A percentile compares a stretch with the other conserved stretches of the same genome.
phyloP scores from a whole-genome alignment of 805 yeast genomes.

The Yarrowia osloensis region DNA sequence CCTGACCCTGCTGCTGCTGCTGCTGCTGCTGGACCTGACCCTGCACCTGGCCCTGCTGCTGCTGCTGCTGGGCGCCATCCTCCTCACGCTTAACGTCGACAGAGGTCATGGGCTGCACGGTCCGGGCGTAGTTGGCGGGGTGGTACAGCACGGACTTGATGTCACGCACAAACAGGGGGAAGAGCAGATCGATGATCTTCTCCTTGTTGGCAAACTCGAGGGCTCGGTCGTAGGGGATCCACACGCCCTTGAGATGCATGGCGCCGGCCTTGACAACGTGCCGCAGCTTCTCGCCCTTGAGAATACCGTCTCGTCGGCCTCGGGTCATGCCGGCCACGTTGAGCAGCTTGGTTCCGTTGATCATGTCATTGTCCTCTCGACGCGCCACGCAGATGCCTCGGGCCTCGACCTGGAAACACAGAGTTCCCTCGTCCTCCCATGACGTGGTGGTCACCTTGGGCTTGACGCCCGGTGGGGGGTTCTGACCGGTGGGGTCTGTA shows the following conservation, averaged over 20 bases:
- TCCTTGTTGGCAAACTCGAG: constrained; percentile 78
- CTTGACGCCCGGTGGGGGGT: constrained; percentile 47
- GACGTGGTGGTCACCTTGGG: constrained; percentile 77
- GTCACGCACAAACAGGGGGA: constrained; percentile 72
- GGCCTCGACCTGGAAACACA: constrained; percentile 84
- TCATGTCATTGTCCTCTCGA: constrained; percentile 82
- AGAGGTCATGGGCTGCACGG: constrained; percentile 42
- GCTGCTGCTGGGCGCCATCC: constrained; percentile 30
- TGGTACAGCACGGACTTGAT: constrained; percentile 45
- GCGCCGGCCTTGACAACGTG: constrained; percentile 85
- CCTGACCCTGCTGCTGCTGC: constrained; percentile 31
- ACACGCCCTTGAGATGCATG: constrained; percentile 85
- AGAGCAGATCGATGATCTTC: constrained; percentile 65
- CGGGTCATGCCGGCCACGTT: constrained; percentile 87
- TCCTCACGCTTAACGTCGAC: constrained; percentile 39
- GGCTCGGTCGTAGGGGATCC: constrained; percentile 88
- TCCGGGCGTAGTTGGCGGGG: constrained; percentile 41
- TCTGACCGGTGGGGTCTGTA: constrained; percentile 46
- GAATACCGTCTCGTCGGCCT: constrained; percentile 81
- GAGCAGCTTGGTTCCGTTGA: constrained; percentile 79
- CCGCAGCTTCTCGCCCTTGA: constrained; percentile 72
- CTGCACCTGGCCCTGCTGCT: constrained; percentile 28
- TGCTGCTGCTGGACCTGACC: constrained; percentile 32
- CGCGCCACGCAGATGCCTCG: constrained; percentile 78
- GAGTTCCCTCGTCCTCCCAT: constrained; percentile 87